These are phyloP conservation scores for Plantago major DNA, from an alignment of 257 asterid genomes.

Conservation along the genomic window DNA sequence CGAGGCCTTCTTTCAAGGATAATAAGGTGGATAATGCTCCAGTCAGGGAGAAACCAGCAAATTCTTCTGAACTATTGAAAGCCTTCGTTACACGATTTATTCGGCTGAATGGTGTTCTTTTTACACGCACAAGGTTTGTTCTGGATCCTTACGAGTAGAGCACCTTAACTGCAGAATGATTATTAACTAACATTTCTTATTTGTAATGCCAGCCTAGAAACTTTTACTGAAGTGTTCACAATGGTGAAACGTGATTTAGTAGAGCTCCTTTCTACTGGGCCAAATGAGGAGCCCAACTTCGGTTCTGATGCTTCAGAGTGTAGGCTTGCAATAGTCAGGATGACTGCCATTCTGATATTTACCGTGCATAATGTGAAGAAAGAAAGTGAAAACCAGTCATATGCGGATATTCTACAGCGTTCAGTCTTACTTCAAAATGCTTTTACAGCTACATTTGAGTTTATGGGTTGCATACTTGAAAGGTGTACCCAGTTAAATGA, in stretches of 20 bases:
- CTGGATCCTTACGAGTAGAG: not conserved
- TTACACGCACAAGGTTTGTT: constrained; percentile 87
- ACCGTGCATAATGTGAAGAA: constrained; percentile 72
- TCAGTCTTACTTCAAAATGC: constrained; percentile 85
- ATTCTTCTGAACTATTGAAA: constrained; percentile 43
- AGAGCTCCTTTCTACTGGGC: constrained; percentile 76
- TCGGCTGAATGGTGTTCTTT: constrained; percentile 81
- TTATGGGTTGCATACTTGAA: constrained; percentile 69
- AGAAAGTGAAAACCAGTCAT: constrained; percentile 81
- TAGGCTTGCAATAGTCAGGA: constrained; percentile 61
- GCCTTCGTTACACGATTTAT: constrained; percentile 64
- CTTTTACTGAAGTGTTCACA: constrained; percentile 68
- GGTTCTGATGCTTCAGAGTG: constrained; percentile 70
- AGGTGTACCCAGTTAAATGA: constrained; percentile 76
- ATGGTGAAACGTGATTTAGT: constrained; percentile 56
- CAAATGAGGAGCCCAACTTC: constrained; percentile 55
- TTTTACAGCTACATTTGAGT: constrained; percentile 70
- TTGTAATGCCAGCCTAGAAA: constrained; percentile 69
- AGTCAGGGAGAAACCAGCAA: constrained; percentile 40
- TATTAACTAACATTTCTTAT: constrained; percentile 17
- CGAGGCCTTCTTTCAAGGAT: constrained; percentile 36
- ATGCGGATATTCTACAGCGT: constrained; percentile 88
- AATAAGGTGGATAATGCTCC: constrained; percentile 36
- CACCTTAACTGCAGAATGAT: constrained; percentile 2
- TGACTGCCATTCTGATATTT: constrained; percentile 71